phyloP scores from a whole-genome alignment of 441 rosid species.

The Theobroma grandiflorum region DNA sequence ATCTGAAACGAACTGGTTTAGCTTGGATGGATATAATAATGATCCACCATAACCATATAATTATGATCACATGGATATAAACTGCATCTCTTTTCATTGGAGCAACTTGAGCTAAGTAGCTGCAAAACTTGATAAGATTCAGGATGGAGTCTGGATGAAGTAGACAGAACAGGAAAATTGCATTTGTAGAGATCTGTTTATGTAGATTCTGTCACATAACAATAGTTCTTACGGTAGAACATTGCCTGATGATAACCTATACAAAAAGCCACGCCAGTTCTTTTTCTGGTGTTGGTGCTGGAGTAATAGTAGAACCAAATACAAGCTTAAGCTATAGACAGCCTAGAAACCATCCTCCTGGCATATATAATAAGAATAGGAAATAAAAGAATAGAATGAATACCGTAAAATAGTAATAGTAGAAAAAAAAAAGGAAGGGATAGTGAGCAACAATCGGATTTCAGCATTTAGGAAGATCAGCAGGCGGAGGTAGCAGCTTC shows the following conservation, averaged over 20 bases:
- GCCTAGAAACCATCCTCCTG: not conserved
- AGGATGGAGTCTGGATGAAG: not conserved
- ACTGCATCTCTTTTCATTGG: not conserved
- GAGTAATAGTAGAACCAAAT: not conserved
- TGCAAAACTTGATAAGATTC: not conserved
- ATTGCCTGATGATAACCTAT: slow-evolving; percentile 6
- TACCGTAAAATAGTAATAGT: not conserved
- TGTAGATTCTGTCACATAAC: not conserved
- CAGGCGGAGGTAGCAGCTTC: slow-evolving; percentile 47
- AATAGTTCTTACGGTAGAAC: not conserved
- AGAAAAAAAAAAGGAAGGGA: not conserved
- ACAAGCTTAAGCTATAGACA: not conserved
- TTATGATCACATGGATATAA: not conserved
- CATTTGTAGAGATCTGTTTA: not conserved
- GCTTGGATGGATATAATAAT: not conserved
- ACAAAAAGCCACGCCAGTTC: slow-evolving; percentile 14
- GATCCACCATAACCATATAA: not conserved
- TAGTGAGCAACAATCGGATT: not conserved
- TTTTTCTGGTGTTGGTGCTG: not conserved
- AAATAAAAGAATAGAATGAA: slow-evolving; percentile 10
- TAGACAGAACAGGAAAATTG: not conserved
- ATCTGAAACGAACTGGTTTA: not conserved
- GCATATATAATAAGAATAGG: not conserved
- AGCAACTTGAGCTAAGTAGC: not conserved
- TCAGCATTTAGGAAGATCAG: slow-evolving; percentile 64